A percentile compares a stretch with the other conserved stretches of the same genome.
Evolutionary conservation across 352 stramenopile genomes (phyloP).

Genomic region (Pelagophyceae sp.): DNA sequence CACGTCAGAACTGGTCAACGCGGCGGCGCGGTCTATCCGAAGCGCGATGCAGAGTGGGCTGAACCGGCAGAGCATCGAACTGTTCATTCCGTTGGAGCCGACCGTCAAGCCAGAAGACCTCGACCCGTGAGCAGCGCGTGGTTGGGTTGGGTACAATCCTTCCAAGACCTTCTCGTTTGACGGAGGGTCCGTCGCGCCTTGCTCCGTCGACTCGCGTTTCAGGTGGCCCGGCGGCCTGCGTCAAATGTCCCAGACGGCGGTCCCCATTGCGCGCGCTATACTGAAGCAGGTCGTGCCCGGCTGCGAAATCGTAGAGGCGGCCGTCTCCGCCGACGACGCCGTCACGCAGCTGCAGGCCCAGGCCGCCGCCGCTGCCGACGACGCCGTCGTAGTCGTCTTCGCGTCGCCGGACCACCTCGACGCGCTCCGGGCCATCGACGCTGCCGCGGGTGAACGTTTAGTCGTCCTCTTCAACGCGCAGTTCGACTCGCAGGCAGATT

Average conservation of each 20-base stretch:
- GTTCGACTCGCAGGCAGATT: not conserved
- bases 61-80: not conserved
- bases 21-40: not conserved
- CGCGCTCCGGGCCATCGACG: not conserved
- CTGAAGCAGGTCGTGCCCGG: not conserved
- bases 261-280: not conserved
- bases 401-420: not conserved
- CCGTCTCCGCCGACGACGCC: not conserved
- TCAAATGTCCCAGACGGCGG: not conserved
- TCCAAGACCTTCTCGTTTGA: too few species aligned
- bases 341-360: not conserved
- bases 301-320: not conserved
- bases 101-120: slow-evolving; percentile 4
- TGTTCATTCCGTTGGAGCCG: not conserved
- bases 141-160: too few species aligned
- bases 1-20: not conserved
- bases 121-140: too few species aligned
- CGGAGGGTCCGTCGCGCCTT: too few species aligned
- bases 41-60: not conserved
- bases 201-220: too few species aligned
- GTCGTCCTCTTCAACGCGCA: not conserved
- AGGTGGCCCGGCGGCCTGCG: not conserved
- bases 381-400: not conserved
- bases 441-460: not conserved
- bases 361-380: not conserved